Base-by-base conservation (phyloP, 2,329 filamentous ascomycete genomes). In the Simplicillium sp. region DNA sequence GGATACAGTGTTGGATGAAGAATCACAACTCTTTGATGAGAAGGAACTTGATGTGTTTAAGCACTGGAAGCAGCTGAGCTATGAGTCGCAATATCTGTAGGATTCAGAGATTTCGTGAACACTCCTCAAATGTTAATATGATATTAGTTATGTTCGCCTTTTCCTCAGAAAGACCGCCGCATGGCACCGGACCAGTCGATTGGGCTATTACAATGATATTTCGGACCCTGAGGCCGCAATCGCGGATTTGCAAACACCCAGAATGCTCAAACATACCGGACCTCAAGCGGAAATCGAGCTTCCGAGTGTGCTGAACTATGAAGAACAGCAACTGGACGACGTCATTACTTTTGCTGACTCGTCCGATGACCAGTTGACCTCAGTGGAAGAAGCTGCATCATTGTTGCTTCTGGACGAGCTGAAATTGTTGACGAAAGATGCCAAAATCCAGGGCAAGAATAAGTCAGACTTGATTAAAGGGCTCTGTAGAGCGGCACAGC, bases 1-100 rank as follows among this genome's bases (percentile, higher is more conserved):
- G 37, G 82, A 90, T 44, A 95, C 87, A 0, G 92, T 98, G 3
- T 65, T 97, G 11, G 80, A 87, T 37, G 87, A 97, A 43, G 92
- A 98, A 61, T 74, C 77, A 1, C 87, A 95, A 60, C 66, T 98
- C 0, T 98, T 97, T 56, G 76, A 92, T 52, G 75, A 80, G 43
- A 81, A 78, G 14, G 92, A 98, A 60, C 75, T 72, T 53, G 68
- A 74, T 12, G 72, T 97, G 0, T 97, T 98, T 56, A 64, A 68
- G 3, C 69, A 80, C 43, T 98, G 90, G 88, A 75, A 68, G 44
- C 60, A 62, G 0, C 57, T 97, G 39, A 67, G 71, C 20, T 97
- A 96, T 56, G 87, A 96, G 56, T 75, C 87, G 14, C 89, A 97
- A 54, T 97, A 94, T 60, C 62, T 98, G 78, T 96, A 70, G 54